Conservation (phyloP, 495 filamentous ascomycete species). For the Neurospora terricola region DNA sequence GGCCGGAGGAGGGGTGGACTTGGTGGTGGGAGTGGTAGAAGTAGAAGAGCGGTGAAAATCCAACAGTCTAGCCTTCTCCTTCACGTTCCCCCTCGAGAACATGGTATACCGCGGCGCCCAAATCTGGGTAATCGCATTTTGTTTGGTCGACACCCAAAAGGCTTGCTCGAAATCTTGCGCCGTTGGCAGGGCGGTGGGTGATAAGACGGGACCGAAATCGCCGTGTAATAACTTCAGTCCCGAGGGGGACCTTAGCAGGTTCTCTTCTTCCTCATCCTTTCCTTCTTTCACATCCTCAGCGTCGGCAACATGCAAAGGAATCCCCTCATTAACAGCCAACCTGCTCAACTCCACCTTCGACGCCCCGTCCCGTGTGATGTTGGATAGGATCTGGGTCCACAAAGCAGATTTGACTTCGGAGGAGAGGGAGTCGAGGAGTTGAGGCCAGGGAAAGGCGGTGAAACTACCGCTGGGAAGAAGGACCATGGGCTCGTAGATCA, state of each 20-base stretch:
- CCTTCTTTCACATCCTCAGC: too few species aligned
- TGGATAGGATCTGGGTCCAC: slow-evolving; percentile 39
- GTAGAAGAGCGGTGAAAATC: slow-evolving; percentile 18
- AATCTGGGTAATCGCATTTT: slow-evolving; percentile 72
- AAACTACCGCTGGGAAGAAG: slow-evolving; percentile 56
- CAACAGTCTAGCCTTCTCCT: slow-evolving; percentile 74
- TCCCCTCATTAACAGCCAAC: slow-evolving; percentile 57
- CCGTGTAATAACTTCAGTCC: slow-evolving; percentile 54
- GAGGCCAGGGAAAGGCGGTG: slow-evolving; percentile 34
- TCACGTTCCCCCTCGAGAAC: slow-evolving; percentile 82
- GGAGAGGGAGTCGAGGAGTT: slow-evolving; percentile 22
- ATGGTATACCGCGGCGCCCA: slow-evolving; percentile 87
- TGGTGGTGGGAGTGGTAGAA: too few species aligned
- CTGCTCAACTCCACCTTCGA: slow-evolving; percentile 40
- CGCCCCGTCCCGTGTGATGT: slow-evolving; percentile 23
- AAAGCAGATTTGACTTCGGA: slow-evolving; percentile 16
- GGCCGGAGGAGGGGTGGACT: too few species aligned
- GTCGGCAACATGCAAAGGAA: too few species aligned
- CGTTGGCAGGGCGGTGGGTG: slow-evolving; percentile 1
- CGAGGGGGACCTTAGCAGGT: slow-evolving; percentile 57
- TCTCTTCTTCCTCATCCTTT: slow-evolving; percentile 27
- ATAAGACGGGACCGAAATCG: slow-evolving; percentile 46
- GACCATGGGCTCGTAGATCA: slow-evolving; percentile 58
- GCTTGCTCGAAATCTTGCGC: slow-evolving; percentile 46
- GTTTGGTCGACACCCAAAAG: slow-evolving; percentile 65